These are phyloP conservation scores for Aspergillus ostianus DNA, from an alignment of 495 filamentous ascomycete genomes.

Conservation along the genomic window DNA sequence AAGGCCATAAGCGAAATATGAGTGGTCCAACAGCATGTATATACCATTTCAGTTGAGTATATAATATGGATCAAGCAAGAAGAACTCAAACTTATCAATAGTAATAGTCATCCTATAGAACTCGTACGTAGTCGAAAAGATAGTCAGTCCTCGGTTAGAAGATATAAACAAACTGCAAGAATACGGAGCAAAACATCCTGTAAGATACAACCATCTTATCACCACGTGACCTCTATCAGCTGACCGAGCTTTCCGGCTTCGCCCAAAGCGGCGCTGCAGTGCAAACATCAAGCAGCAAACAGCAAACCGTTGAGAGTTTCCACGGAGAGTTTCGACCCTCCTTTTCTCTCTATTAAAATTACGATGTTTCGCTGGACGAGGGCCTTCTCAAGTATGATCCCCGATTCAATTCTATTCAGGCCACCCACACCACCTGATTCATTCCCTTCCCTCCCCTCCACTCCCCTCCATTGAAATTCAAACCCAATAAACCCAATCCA, in stretches of 20 bases:
- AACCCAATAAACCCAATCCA: background rate
- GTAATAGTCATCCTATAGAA: no score
- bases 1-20: no score
- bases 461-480: background rate
- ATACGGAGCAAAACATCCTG: no score
- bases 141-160: no score
- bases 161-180: no score
- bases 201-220: background rate
- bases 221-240: background rate
- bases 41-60: no score
- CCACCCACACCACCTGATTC: background rate
- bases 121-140: no score
- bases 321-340: constrained; percentile 1
- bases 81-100: no score
- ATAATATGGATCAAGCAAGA: no score
- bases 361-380: constrained; percentile 31
- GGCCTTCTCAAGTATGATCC: constrained; percentile 13
- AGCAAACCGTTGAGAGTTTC: constrained; percentile 1
- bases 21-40: no score
- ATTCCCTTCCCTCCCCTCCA: background rate
- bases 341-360: constrained; percentile 1
- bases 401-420: no score
- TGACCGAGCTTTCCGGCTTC: background rate
- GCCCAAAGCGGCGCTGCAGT: no score
- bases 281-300: background rate